Conservation (phyloP, 176 grass and related monocot species). For the Oryza coarctata region DNA sequence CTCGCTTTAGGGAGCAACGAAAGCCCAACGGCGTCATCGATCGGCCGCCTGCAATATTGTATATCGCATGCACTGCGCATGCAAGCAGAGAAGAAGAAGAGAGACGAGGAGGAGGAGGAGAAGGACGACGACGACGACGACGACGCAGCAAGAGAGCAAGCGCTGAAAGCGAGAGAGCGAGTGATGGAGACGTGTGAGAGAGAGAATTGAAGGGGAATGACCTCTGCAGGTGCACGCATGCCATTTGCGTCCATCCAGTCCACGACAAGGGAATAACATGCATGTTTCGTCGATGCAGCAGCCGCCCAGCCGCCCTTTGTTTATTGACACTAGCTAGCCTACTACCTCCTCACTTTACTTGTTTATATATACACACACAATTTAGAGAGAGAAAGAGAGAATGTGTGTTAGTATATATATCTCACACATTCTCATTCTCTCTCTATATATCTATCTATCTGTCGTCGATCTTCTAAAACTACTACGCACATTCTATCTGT, state of each 20-base stretch:
- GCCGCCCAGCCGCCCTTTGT: background rate
- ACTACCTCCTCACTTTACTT: background rate
- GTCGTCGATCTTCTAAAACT: constrained; percentile 8
- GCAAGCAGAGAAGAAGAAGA: background rate
- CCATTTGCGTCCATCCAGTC: constrained; percentile 40
- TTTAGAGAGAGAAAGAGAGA: background rate
- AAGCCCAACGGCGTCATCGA: constrained; percentile 2
- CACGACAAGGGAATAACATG: constrained; percentile 32
- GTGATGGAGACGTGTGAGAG: background rate
- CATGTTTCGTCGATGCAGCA: constrained; percentile 1
- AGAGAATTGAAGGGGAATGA: background rate
- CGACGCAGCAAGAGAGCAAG: background rate
- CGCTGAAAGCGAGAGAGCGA: too few species aligned
- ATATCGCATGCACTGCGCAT: background rate
- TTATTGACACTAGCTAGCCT: background rate
- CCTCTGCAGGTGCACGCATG: constrained; percentile 43
- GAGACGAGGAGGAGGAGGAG: background rate
- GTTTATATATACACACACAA: background rate
- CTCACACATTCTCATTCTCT: background rate
- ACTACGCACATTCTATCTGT: background rate
- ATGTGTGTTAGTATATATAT: background rate
- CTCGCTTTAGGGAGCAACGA: constrained; percentile 39
- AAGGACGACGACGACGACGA: too few species aligned
- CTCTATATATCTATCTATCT: background rate
- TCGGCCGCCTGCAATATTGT: background rate